Percentiles rank a stretch among this genome's conserved stretches.
phyloP scores from a whole-genome alignment of 352 stramenopile genomes.

The Globisporangium spinosum region DNA sequence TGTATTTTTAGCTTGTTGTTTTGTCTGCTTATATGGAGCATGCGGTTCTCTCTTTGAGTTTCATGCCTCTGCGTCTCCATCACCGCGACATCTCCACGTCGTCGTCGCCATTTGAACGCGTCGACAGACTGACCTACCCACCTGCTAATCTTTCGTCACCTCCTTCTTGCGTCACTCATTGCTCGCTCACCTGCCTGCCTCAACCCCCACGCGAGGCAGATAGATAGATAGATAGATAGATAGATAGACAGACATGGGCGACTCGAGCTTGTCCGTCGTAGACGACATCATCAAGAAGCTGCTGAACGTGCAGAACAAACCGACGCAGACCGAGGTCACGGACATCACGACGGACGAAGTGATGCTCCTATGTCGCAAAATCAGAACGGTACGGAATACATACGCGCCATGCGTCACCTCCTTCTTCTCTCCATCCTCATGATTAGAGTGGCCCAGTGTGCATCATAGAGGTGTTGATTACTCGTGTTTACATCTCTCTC shows the following conservation, averaged over 20 bases:
- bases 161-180: background rate
- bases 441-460: background rate
- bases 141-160: background rate
- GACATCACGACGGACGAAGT: slow-evolving; percentile 79
- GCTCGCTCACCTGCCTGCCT: background rate
- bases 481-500: background rate
- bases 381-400: slow-evolving; percentile 42
- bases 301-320: slow-evolving; percentile 54
- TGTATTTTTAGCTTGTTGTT: no score
- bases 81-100: background rate
- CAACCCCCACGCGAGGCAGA: background rate
- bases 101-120: background rate
- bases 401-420: background rate
- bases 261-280: slow-evolving; percentile 48
- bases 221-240: background rate
- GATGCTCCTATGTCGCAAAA: slow-evolving; percentile 72
- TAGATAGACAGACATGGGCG: slow-evolving; percentile 29
- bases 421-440: background rate
- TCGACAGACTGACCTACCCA: background rate
- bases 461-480: background rate
- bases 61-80: background rate
- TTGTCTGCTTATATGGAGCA: no score
- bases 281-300: slow-evolving; percentile 66
- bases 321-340: slow-evolving; percentile 54
- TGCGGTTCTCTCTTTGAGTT: background rate